Evolutionary conservation across 2,329 filamentous ascomycete species (phyloP).

Genomic region (Neonectria coccinea): DNA sequence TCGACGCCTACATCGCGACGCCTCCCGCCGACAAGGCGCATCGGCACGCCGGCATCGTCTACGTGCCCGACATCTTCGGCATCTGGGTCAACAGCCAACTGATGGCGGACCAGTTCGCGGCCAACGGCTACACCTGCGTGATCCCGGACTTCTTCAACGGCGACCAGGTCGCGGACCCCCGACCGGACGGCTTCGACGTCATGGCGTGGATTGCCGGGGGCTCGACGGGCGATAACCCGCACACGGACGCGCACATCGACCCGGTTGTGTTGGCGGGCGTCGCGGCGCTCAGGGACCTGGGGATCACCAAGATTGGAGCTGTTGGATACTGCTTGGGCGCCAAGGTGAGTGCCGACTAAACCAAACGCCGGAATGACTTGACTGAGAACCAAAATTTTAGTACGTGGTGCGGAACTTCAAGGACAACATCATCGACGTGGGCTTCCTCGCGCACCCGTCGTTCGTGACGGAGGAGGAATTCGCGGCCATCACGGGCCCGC

Average conservation of each 20-base stretch:
- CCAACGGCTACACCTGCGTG: slow-evolving; percentile 54
- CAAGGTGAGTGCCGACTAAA: slow-evolving; percentile 59
- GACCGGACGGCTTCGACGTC: slow-evolving; percentile 47
- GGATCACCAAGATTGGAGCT: slow-evolving; percentile 65
- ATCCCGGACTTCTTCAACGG: slow-evolving; percentile 55
- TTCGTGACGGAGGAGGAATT: slow-evolving; percentile 71
- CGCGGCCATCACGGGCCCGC: slow-evolving; percentile 64
- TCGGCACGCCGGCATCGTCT: slow-evolving; percentile 49
- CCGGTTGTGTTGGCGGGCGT: slow-evolving; percentile 54
- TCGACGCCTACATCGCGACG: slow-evolving; percentile 64
- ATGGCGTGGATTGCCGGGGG: slow-evolving; percentile 55
- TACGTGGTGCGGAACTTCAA: slow-evolving; percentile 77
- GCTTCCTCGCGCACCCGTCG: slow-evolving; percentile 74
- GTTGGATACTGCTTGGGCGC: slow-evolving; percentile 76
- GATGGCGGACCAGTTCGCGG: slow-evolving; percentile 55
- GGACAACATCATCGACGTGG: slow-evolving; percentile 64
- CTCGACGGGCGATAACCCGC: slow-evolving; percentile 60
- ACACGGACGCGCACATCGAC: slow-evolving; percentile 49
- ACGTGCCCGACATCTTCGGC: slow-evolving; percentile 54
- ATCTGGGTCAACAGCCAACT: slow-evolving; percentile 56
- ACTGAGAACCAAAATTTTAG: slow-evolving; percentile 49
- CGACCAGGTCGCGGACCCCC: slow-evolving; percentile 47
- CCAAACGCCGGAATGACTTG: not conserved
- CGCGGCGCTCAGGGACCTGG: slow-evolving; percentile 66
- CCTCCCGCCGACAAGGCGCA: slow-evolving; percentile 49